Percentiles rank a stretch among this genome's conserved stretches.
Evolutionary conservation across 1,284 basidiomycete species (phyloP).

Genomic region (Rhodotorula sp.): DNA sequence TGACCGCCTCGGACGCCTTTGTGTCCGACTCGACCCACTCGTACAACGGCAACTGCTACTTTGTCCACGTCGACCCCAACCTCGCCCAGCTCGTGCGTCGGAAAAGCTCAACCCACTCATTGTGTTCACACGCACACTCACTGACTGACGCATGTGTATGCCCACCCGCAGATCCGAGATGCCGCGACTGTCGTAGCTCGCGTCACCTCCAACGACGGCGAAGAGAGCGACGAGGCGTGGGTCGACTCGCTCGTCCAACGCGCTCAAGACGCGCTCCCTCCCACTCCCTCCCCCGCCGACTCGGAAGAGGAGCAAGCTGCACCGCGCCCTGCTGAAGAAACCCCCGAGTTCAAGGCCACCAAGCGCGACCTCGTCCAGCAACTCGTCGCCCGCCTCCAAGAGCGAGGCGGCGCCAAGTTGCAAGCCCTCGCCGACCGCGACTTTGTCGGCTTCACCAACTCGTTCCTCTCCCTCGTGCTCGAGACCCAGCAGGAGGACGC

Average conservation of each 20-base stretch:
- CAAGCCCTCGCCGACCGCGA: slow-evolving; percentile 35
- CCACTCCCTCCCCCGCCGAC: not conserved
- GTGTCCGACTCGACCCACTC: slow-evolving; percentile 33
- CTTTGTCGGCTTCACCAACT: slow-evolving; percentile 42
- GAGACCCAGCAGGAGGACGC: not conserved
- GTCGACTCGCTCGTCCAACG: slow-evolving; percentile 15
- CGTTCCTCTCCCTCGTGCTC: slow-evolving; percentile 26
- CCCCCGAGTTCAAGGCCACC: slow-evolving; percentile 15
- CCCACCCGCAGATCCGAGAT: slow-evolving; percentile 21
- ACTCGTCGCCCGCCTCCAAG: slow-evolving; percentile 22
- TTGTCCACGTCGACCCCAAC: slow-evolving; percentile 37
- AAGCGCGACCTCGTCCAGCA: slow-evolving; percentile 27
- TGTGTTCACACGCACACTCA: not conserved
- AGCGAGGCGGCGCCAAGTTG: slow-evolving; percentile 31
- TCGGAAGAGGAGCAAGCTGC: slow-evolving; percentile 1
- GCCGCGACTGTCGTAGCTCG: slow-evolving; percentile 28
- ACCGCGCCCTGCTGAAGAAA: not conserved
- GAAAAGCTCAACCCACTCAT: not conserved
- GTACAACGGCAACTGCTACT: slow-evolving; percentile 33
- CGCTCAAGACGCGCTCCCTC: slow-evolving; percentile 21
- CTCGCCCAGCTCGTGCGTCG: slow-evolving; percentile 24
- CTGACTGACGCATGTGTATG: not conserved
- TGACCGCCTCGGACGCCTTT: slow-evolving; percentile 23
- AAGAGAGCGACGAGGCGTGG: slow-evolving; percentile 11
- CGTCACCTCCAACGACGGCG: slow-evolving; percentile 6